phyloP scores from a whole-genome alignment of 495 filamentous ascomycete genomes.

The Evernia prunastri region DNA sequence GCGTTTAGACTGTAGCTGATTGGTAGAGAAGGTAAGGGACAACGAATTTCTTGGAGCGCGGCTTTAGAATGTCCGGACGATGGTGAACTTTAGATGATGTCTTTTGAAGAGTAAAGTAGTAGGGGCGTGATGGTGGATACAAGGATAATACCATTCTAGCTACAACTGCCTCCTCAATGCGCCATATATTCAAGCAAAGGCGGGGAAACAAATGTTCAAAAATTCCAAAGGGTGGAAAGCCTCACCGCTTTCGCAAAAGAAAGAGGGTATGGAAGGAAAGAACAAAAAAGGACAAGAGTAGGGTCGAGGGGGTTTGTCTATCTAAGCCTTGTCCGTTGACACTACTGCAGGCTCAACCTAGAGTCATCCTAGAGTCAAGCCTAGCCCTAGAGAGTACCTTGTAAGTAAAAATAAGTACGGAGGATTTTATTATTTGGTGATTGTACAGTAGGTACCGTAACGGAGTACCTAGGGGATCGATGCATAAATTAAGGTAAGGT shows the following conservation, averaged over 20 bases:
- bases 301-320: background rate
- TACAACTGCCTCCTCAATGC: background rate
- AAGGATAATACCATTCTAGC: background rate
- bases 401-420: too few relatives aligned
- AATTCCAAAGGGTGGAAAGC: too few relatives aligned
- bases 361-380: too few relatives aligned
- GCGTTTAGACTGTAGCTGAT: background rate
- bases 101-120: background rate
- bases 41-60: background rate
- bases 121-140: too few relatives aligned
- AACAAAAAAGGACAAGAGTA: too few relatives aligned
- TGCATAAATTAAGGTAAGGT: too few relatives aligned
- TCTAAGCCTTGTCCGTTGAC: background rate
- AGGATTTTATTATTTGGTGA: too few relatives aligned
- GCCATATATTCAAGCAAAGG: background rate
- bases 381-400: too few relatives aligned
- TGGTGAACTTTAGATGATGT: background rate
- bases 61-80: background rate
- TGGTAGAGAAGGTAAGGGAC: background rate
- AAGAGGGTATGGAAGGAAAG: background rate
- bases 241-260: background rate
- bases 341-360: constrained; percentile 1
- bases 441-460: too few relatives aligned
- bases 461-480: too few relatives aligned
- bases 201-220: background rate